A percentile compares a stretch with the other conserved stretches of the same genome.
phyloP scores from a whole-genome alignment of 2,329 filamentous ascomycete species.

The Penicillium nordicum region DNA sequence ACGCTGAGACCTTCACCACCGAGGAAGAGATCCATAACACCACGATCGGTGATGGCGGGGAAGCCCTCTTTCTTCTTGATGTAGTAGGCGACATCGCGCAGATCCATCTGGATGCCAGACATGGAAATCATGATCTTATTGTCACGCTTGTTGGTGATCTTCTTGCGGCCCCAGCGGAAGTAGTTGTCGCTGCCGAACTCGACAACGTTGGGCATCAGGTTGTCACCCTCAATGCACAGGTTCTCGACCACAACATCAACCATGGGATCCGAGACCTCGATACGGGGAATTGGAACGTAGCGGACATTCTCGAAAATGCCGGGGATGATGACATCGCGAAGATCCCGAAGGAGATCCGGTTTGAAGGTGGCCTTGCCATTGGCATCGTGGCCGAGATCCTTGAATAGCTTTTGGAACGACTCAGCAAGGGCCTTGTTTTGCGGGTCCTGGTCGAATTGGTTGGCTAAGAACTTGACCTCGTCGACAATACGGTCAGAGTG shows the following conservation, averaged over 20 bases:
- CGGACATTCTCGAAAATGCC: constrained; percentile 76
- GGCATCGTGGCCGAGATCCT: constrained; percentile 81
- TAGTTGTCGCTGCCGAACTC: constrained; percentile 92
- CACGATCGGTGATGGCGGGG: constrained; percentile 79
- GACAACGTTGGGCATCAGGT: constrained; percentile 87
- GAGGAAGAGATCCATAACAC: constrained; percentile 83
- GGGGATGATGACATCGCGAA: constrained; percentile 83
- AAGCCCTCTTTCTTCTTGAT: constrained; percentile 94
- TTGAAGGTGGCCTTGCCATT: constrained; percentile 87
- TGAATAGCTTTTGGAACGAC: constrained; percentile 79
- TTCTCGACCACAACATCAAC: constrained; percentile 92
- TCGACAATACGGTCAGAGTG: constrained; percentile 85
- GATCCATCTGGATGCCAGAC: constrained; percentile 87
- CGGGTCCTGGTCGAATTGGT: constrained; percentile 84
- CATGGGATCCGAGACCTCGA: constrained; percentile 82
- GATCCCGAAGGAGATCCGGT: constrained; percentile 83
- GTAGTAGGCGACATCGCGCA: constrained; percentile 85
- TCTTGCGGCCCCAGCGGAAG: constrained; percentile 91
- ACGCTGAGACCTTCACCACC: constrained; percentile 86
- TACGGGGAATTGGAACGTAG: constrained; percentile 89
- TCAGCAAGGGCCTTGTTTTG: constrained; percentile 78
- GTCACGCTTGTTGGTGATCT: constrained; percentile 72
- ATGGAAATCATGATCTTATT: constrained; percentile 82
- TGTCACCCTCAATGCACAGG: constrained; percentile 90
- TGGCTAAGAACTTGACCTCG: constrained; percentile 82